A percentile compares a stretch with the other conserved stretches of the same genome.
Evolutionary conservation across 2,329 filamentous ascomycete genomes (phyloP).

Genomic region (Ustulina deusta): DNA sequence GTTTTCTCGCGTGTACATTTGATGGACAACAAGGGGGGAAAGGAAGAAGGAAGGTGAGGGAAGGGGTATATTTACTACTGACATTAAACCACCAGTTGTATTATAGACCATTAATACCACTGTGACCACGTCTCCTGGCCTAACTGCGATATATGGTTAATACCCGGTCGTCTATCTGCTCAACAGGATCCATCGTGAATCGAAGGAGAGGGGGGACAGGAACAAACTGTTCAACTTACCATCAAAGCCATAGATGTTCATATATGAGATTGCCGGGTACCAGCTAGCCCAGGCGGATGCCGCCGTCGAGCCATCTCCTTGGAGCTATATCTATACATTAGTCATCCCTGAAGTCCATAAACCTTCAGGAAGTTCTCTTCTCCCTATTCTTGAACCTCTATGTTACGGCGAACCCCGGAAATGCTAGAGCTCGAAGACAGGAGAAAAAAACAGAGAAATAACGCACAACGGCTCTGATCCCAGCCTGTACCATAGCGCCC

Average conservation of each 20-base stretch:
- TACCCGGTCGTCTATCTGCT: not conserved
- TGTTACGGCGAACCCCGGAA: not conserved
- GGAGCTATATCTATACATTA: not conserved
- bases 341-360: not conserved
- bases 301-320: not conserved
- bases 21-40: not conserved
- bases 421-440: not conserved
- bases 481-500: constrained; percentile 12
- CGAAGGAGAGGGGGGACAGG: not conserved
- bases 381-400: not conserved
- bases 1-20: not conserved
- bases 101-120: constrained; percentile 2
- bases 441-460: not conserved
- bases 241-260: constrained; percentile 2
- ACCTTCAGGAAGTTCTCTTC: not conserved
- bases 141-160: constrained; percentile 7
- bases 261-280: constrained; percentile 3
- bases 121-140: constrained; percentile 1
- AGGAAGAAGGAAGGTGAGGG: not conserved
- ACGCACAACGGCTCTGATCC: constrained; percentile 6
- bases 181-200: not conserved
- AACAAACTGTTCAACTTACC: not conserved
- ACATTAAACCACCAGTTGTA: constrained; percentile 10
- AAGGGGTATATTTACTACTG: not conserved
- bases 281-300: constrained; percentile 6